Base-by-base conservation (phyloP, 495 filamentous ascomycete genomes). In the Trichoderma erinaceum region DNA sequence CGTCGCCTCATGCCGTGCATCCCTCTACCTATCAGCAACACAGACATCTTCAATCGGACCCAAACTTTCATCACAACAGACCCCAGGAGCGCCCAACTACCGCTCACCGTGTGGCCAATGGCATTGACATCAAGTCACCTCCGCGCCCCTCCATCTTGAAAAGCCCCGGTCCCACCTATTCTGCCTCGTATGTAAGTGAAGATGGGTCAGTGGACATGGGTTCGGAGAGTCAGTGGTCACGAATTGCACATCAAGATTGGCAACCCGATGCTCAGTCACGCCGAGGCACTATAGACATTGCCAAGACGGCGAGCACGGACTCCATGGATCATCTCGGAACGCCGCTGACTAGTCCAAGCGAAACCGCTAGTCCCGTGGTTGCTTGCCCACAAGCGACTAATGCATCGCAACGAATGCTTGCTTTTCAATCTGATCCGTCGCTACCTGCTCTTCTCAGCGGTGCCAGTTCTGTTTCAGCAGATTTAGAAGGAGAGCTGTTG, bases 381-480 rank as follows among this genome's bases (percentile, higher is more conserved):
- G 80, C 83, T 10, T 75, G 77, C 25, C 86, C 83, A 1, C 82
- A 81, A 27, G 76, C 77, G 18, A 84, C 85, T 68, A 82, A 86
- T 56, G 80, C 82, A 67, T 78, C 82, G 11, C 86, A 87, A 27
- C 82, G 78, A 65, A 87, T 84, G 76, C 83, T 84, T 32, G 84
- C 85, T 48, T 90, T 87, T 73, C 86, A 83, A 46, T 91, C 89
- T 18, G 88, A 92, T 70, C 89, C 90, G 16, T 91, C 89, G 52
- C 83, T 93, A 7, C 90, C 90, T 3, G 90, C 90, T 48, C 83
- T 93, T 7, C 80, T 91, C 16, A 92, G 89, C 41, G 87, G 89
- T n/a, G 89, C 89, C n/a, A 91, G 89, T 35, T 93, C 90, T n/a
- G 78, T 92, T 23, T 92, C 88, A 23, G 87, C 80, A 15, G 83